Evolutionary conservation across 495 filamentous ascomycete species (phyloP), one percentile per base, ranked within the genome.

Genomic region (Penicillium turbatum): DNA sequence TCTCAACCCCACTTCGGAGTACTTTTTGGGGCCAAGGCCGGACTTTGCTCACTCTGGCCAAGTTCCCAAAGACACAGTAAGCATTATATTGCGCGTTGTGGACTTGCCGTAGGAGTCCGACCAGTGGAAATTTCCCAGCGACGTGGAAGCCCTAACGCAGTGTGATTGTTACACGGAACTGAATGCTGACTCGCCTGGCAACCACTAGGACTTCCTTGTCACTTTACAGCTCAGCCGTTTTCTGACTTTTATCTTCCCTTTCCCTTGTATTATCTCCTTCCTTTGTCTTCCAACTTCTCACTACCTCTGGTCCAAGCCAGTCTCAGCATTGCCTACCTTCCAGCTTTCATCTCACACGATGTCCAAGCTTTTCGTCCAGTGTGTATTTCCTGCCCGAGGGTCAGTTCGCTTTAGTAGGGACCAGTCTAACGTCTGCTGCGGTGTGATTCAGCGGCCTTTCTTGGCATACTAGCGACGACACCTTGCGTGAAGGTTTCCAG

Each of bases 381-480:
- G 53, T 24, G 53, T 60, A 40, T 29, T 6, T 31, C 34, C 45
- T 45, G 39, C 17, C 45, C 39, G 13, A 9, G 38, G 13, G 39
- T 16, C 32, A 1, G 38, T 15, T 31, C 11, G 34, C 34, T 29
- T 32, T 30, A 21, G 26, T 24, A 26, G 5, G 15, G 26, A 32
- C 15, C 35, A 36, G 47, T 54, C 31, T 40, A 35, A 39, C 54
- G 30, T 31, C 15, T 55, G 19, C 44, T 56, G 39, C 37, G 8
- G 50, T 63, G 13, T 61, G 30, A 4, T 27, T 40, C 59, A 97
- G 92, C 63, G 92, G 92, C 79, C 90, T 97, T 58, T 90, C 92
- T 56, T 97, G 92, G 92, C 92, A 96, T 79, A 97, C 92, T 45
- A 90, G 92, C 68, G 92, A 97, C 71, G 66, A 67, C 3, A 87